Conservation (phyloP, 495 filamentous ascomycete genomes). For the Neurospora tetraspora region DNA sequence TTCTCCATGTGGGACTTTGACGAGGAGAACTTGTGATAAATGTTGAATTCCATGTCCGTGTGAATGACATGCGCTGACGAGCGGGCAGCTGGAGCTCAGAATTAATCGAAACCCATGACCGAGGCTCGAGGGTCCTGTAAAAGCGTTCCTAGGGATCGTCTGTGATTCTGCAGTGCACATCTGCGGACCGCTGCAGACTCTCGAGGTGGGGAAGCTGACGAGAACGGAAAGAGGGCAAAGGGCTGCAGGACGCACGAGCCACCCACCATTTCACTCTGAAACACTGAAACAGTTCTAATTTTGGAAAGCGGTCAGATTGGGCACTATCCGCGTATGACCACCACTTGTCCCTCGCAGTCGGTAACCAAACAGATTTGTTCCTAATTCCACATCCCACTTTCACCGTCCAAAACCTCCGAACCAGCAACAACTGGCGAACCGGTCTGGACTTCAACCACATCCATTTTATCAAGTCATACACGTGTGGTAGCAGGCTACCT, state of each 20-base stretch:
- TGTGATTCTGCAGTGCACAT: not conserved
- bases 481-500: not conserved
- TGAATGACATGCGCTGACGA: not conserved
- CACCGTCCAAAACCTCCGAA: not conserved
- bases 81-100: not conserved
- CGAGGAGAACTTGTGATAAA: not conserved
- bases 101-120: not conserved
- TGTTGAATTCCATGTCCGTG: not conserved
- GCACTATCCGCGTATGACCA: not conserved
- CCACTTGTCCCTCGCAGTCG: not conserved
- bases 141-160: not conserved
- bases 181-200: not conserved
- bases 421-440: not conserved
- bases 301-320: not conserved
- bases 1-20: not conserved
- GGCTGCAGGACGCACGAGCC: not conserved
- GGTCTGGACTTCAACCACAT: not conserved
- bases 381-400: not conserved
- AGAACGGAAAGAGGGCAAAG: slow-evolving; percentile 1
- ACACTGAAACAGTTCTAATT: not conserved
- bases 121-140: not conserved
- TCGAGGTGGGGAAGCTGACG: not conserved
- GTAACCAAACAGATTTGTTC: not conserved
- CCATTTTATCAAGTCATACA: not conserved
- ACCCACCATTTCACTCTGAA: not conserved